Evolutionary conservation across 768 basidiomycete species (phyloP).

Genomic region (Hypholoma sublateritium): DNA sequence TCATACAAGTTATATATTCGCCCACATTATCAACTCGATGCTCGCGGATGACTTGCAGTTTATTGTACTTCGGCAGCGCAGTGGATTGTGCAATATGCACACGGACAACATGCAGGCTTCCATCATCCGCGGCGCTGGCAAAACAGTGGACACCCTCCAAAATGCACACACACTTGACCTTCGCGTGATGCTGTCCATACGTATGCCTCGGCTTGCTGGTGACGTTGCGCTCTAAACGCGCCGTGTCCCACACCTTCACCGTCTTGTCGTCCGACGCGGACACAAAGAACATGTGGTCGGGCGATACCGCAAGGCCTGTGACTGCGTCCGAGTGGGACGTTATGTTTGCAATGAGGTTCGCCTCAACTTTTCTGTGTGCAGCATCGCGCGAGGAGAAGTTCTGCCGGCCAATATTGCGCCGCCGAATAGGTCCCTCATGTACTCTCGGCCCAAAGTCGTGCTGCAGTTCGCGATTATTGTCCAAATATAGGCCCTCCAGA

Average conservation of each 20-base stretch:
- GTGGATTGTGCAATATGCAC: slow-evolving; percentile 72
- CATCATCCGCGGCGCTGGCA: slow-evolving; percentile 83
- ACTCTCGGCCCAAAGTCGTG: slow-evolving; percentile 91
- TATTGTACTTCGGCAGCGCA: slow-evolving; percentile 79
- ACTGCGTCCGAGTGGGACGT: slow-evolving; percentile 80
- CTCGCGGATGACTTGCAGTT: slow-evolving; percentile 79
- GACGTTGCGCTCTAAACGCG: slow-evolving; percentile 79
- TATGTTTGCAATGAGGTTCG: slow-evolving; percentile 81
- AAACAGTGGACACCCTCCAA: slow-evolving; percentile 89
- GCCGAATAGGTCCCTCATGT: slow-evolving; percentile 76
- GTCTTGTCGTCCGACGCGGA: slow-evolving; percentile 94
- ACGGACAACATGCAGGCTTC: slow-evolving; percentile 80
- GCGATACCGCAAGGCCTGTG: slow-evolving; percentile 81
- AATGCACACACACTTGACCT: slow-evolving; percentile 69
- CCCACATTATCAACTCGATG: slow-evolving; percentile 69
- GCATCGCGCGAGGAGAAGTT: slow-evolving; percentile 68
- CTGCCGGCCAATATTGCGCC: slow-evolving; percentile 72
- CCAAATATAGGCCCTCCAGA: slow-evolving; percentile 86
- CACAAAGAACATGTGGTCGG: slow-evolving; percentile 94
- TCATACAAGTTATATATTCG: slow-evolving; percentile 84
- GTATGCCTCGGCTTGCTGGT: slow-evolving; percentile 53
- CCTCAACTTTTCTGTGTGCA: slow-evolving; percentile 60
- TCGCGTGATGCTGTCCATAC: slow-evolving; percentile 60
- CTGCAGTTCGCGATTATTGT: slow-evolving; percentile 81
- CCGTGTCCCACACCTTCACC: slow-evolving; percentile 90